Percentiles rank a stretch among this genome's conserved stretches.
phyloP scores from a whole-genome alignment of 352 stramenopile genomes.

The Globisporangium lucens region DNA sequence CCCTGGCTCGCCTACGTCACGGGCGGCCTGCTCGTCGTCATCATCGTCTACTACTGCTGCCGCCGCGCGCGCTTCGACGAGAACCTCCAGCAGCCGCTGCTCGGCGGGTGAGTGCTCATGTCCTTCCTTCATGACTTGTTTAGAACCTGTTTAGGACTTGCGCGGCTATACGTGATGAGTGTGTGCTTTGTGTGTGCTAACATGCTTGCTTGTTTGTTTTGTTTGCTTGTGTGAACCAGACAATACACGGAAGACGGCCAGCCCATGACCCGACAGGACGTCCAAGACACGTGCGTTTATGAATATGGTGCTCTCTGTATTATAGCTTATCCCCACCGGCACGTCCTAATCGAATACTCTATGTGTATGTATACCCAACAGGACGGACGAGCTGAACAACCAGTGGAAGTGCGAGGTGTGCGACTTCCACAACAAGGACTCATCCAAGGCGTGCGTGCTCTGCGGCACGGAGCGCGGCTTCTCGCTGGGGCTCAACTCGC shows the following conservation, averaged over 20 bases:
- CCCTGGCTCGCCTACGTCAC: conserved; percentile 86
- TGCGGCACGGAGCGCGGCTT: conserved; percentile 84
- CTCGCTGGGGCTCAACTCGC: conserved; percentile 59
- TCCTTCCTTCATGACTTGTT: background rate
- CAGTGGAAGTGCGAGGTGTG: conserved; percentile 89
- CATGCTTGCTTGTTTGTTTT: background rate
- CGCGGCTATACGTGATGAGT: background rate
- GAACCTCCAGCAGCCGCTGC: conserved; percentile 79
- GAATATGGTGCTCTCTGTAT: background rate
- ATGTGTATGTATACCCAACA: conserved; percentile 7
- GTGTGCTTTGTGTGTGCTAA: background rate
- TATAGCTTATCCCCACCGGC: background rate
- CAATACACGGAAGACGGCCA: conserved; percentile 87
- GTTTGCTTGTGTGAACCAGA: conserved; percentile 11
- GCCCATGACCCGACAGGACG: conserved; percentile 83
- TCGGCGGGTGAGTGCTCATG: conserved; percentile 40
- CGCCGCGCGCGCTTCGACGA: conserved; percentile 83
- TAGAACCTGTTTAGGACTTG: background rate
- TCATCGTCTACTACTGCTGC: conserved; percentile 89
- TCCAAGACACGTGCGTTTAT: conserved; percentile 57
- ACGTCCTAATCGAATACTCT: background rate
- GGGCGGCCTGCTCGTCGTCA: conserved; percentile 76
- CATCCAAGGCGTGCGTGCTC: conserved; percentile 66
- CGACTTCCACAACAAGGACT: conserved; percentile 88
- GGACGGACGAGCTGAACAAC: conserved; percentile 68